Evolutionary conservation across 1,284 basidiomycete genomes (phyloP).

Genomic region (Bjerkandera adusta): DNA sequence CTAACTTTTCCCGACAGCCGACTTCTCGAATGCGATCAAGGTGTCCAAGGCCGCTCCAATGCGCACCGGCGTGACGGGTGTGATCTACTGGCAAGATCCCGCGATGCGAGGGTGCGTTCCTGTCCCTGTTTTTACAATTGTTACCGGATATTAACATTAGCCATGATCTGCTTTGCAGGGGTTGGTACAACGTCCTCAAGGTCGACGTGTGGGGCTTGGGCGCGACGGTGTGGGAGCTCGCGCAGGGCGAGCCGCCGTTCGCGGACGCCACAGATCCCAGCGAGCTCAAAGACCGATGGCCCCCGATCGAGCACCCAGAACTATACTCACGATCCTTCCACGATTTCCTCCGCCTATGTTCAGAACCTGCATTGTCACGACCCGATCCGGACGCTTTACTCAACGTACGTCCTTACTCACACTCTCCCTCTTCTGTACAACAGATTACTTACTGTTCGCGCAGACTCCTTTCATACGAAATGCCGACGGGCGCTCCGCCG

Average conservation of each 20-base stretch:
- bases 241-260: slow-evolving; percentile 72
- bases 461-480: slow-evolving; percentile 65
- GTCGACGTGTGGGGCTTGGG: slow-evolving; percentile 81
- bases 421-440: background rate
- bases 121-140: background rate
- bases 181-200: slow-evolving; percentile 69
- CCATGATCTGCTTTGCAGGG: slow-evolving; percentile 35
- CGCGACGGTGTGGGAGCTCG: slow-evolving; percentile 80
- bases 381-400: slow-evolving; percentile 58
- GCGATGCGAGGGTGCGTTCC: slow-evolving; percentile 1
- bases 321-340: slow-evolving; percentile 68
- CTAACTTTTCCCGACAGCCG: slow-evolving; percentile 42
- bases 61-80: slow-evolving; percentile 58
- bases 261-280: slow-evolving; percentile 46
- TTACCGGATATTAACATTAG: no score
- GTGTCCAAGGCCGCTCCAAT: slow-evolving; percentile 48
- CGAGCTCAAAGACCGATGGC: slow-evolving; percentile 60
- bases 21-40: slow-evolving; percentile 72
- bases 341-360: slow-evolving; percentile 69
- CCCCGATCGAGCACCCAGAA: slow-evolving; percentile 54
- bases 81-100: slow-evolving; percentile 69
- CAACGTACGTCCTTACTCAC: slow-evolving; percentile 43
- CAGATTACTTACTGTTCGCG: background rate
- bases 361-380: slow-evolving; percentile 52
- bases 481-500: slow-evolving; percentile 63